Evolutionary conservation across 108 stramenopile species (phyloP).

Genomic region (Cylindrotheca closterium): DNA sequence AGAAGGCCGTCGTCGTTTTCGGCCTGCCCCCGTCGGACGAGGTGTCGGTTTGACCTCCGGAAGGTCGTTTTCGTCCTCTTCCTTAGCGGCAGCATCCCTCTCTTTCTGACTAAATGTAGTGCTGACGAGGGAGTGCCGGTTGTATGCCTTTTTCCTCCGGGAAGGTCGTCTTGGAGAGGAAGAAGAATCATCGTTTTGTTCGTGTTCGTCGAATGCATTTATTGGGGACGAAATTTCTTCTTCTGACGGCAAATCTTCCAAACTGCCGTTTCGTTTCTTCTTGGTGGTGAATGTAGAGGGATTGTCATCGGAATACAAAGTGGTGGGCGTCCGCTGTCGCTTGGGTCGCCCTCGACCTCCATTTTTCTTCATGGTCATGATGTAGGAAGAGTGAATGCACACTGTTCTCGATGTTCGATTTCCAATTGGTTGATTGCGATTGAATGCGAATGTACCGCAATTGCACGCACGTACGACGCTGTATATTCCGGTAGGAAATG

Average conservation of each 20-base stretch:
- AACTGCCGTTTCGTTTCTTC: slow-evolving; percentile 6
- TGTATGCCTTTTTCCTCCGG: background rate
- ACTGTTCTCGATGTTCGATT: too few relatives aligned
- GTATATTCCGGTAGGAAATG: too few relatives aligned
- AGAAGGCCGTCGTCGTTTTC: background rate
- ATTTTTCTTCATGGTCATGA: background rate
- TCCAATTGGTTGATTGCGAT: too few relatives aligned
- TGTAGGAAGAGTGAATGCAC: too few relatives aligned
- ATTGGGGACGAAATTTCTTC: background rate
- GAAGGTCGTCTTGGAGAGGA: background rate
- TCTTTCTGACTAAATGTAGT: background rate
- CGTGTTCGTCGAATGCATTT: background rate
- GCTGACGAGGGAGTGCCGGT: background rate
- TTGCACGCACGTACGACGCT: too few relatives aligned
- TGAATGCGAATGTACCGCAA: too few relatives aligned
- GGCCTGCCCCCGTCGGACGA: background rate
- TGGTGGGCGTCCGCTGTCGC: slow-evolving; percentile 40
- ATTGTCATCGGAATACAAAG: slow-evolving; percentile 53
- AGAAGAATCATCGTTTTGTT: background rate
- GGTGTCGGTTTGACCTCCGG: background rate
- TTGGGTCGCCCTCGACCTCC: slow-evolving; percentile 36
- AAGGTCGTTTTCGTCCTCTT: too few relatives aligned
- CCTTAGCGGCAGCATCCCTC: background rate
- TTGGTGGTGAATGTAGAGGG: slow-evolving; percentile 58
- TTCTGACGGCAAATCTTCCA: background rate